Conservation (phyloP, 768 basidiomycete genomes). For the Podaxis rugospora region DNA sequence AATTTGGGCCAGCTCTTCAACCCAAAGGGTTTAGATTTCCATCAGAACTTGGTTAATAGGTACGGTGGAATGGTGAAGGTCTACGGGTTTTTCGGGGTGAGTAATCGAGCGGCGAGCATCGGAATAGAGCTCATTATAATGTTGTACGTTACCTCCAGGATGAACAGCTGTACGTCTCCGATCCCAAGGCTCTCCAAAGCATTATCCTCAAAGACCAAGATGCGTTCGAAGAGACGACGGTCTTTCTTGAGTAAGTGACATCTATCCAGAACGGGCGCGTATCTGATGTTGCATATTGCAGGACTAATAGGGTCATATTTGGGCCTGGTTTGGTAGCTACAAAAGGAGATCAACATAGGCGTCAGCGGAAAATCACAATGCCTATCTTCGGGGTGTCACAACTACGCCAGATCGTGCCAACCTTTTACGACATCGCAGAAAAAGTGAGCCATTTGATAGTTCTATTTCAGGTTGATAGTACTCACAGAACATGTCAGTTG, state of each 20-base stretch:
- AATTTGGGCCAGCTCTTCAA: conserved; percentile 41
- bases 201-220: conserved; percentile 46
- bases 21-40: conserved; percentile 37
- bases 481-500: not conserved
- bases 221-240: conserved; percentile 40
- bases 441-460: conserved; percentile 26
- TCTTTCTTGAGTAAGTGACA: conserved; percentile 37
- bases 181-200: conserved; percentile 43
- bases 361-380: conserved; percentile 44
- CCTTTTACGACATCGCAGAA: conserved; percentile 39
- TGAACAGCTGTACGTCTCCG: conserved; percentile 45
- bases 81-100: conserved; percentile 43
- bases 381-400: conserved; percentile 44
- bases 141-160: conserved; percentile 25
- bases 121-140: not conserved
- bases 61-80: conserved; percentile 44
- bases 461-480: not conserved
- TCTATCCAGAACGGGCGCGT: not conserved
- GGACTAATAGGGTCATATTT: conserved; percentile 41
- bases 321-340: conserved; percentile 43
- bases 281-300: conserved; percentile 15
- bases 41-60: conserved; percentile 29
- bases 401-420: conserved; percentile 38
- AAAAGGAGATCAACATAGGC: conserved; percentile 39
- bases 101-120: not conserved